Evolutionary conservation across 2,329 filamentous ascomycete species (phyloP).

Genomic region (Botrytis pseudocinerea): DNA sequence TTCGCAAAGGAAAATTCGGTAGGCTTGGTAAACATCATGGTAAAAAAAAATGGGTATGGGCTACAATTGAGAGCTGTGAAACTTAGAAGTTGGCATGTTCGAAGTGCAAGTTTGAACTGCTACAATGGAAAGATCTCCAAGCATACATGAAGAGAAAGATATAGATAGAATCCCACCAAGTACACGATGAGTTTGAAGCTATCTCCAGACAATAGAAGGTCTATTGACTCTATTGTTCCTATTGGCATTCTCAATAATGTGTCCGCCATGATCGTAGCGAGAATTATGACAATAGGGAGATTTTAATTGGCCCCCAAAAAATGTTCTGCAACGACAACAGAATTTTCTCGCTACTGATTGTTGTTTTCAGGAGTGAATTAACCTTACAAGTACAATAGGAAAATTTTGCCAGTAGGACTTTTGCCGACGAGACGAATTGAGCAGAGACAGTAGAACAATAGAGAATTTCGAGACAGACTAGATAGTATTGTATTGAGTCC

Average conservation of each 20-base stretch:
- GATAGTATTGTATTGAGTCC: not conserved
- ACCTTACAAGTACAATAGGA: not conserved
- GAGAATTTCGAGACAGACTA: not conserved
- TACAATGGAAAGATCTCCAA: not conserved
- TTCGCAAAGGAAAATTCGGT: not conserved
- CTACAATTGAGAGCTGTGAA: slow-evolving; percentile 1
- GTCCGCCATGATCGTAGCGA: not conserved
- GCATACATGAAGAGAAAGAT: not conserved
- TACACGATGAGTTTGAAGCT: not conserved
- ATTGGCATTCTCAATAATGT: not conserved
- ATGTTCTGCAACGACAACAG: not conserved
- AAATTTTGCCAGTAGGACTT: not conserved
- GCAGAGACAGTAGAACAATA: not conserved
- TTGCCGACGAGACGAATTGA: not conserved
- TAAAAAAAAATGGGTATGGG: not conserved
- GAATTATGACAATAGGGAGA: not conserved
- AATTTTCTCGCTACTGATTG: not conserved
- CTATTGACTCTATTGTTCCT: not conserved
- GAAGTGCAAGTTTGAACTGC: not conserved
- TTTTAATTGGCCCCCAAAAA: not conserved
- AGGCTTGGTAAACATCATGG: not conserved
- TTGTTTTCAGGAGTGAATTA: slow-evolving; percentile 2
- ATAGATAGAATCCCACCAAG: not conserved
- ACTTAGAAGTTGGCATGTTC: not conserved
- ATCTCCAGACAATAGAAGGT: not conserved